Conservation (phyloP, 768 basidiomycete genomes). For the Leccinum rimulosum region DNA sequence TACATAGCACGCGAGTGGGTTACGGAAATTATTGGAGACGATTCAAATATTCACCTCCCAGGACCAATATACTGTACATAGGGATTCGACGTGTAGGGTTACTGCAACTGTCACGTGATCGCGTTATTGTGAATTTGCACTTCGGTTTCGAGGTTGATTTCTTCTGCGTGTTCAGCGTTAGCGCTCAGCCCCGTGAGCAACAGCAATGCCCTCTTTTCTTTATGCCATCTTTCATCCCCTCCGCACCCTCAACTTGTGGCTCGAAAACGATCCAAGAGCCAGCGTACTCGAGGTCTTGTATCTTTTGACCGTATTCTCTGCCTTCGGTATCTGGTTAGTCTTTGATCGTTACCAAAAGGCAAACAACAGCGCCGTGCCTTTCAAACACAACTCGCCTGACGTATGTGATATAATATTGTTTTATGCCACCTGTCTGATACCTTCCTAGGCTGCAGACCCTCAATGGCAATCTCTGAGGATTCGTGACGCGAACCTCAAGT, state of each 20-base stretch:
- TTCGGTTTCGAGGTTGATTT: background rate
- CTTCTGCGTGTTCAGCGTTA: too few species aligned
- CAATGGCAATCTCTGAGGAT: conserved; percentile 56
- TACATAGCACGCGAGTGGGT: too few species aligned
- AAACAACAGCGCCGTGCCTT: conserved; percentile 70
- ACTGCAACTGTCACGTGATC: conserved; percentile 19
- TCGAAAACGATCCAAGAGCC: conserved; percentile 47
- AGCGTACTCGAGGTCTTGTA: conserved; percentile 61
- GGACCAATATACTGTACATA: too few species aligned
- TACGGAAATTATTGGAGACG: too few species aligned
- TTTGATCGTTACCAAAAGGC: conserved; percentile 71
- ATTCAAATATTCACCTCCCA: too few species aligned
- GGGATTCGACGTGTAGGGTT: too few species aligned
- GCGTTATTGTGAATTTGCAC: conserved; percentile 2
- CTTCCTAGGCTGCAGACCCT: conserved; percentile 52
- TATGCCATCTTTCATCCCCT: conserved; percentile 49
- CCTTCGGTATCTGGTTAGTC: conserved; percentile 77
- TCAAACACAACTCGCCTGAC: conserved; percentile 54
- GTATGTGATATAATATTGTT: conserved; percentile 38
- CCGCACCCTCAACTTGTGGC: conserved; percentile 46
- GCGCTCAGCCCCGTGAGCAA: too few species aligned
- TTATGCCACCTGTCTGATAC: conserved; percentile 17
- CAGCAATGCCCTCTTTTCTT: conserved; percentile 30
- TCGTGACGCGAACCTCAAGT: conserved; percentile 55
- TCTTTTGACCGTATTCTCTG: conserved; percentile 67